Evolutionary conservation across 306 rosid species (phyloP).

Genomic region (Boehmeria nivea): DNA sequence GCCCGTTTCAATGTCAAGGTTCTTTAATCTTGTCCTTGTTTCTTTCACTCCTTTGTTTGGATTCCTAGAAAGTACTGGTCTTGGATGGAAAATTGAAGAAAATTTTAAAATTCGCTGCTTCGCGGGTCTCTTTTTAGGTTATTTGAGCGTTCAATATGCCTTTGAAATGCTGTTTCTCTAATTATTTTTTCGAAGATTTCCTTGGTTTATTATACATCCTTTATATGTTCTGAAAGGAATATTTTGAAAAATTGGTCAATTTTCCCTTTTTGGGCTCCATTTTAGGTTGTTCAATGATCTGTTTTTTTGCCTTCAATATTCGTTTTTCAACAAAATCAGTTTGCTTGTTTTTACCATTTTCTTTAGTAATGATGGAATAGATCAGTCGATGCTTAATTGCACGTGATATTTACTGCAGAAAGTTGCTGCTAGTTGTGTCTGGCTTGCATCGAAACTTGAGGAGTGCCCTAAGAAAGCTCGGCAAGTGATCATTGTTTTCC

Average conservation of each 20-base stretch:
- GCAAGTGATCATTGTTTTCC: slow-evolving; percentile 83
- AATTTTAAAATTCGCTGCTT: background rate
- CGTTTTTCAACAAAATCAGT: background rate
- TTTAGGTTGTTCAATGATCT: background rate
- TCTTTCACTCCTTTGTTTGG: background rate
- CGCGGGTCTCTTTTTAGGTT: too few species aligned
- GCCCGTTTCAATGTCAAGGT: slow-evolving; percentile 94
- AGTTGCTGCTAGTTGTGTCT: slow-evolving; percentile 94
- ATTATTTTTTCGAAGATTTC: too few species aligned
- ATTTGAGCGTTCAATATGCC: too few species aligned
- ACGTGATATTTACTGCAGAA: slow-evolving; percentile 47
- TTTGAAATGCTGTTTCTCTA: too few species aligned
- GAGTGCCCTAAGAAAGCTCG: slow-evolving; percentile 89
- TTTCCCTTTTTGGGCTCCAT: background rate
- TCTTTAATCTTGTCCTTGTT: background rate
- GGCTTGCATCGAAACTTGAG: slow-evolving; percentile 97
- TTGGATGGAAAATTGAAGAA: background rate
- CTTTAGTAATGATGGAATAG: background rate
- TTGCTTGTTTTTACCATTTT: background rate
- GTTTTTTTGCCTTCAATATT: background rate
- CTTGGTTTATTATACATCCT: too few species aligned
- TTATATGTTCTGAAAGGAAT: too few species aligned
- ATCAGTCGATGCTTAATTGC: background rate
- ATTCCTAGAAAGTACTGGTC: background rate
- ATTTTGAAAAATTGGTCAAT: too few species aligned